phyloP scores from a whole-genome alignment of 2,329 filamentous ascomycete species.

The Orbilia oligospora region DNA sequence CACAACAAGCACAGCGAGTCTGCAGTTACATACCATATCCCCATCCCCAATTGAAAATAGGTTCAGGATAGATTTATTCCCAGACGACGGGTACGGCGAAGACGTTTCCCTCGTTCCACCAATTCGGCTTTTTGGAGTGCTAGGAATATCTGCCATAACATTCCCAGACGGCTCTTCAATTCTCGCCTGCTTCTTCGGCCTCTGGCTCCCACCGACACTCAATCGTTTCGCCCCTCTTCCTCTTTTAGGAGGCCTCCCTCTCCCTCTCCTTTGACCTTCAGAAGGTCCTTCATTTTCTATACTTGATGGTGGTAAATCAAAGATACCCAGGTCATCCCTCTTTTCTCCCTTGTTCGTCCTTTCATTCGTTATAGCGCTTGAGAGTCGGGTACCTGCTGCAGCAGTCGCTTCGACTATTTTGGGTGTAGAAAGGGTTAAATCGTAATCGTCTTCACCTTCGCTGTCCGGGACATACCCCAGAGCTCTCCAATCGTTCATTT shows the following conservation, averaged over 20 bases:
- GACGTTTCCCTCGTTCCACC: not conserved
- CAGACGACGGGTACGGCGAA: slow-evolving; percentile 7
- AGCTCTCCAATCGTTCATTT: slow-evolving; percentile 64
- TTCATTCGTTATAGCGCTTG: not conserved
- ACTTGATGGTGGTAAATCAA: slow-evolving; percentile 51
- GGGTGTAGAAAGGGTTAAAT: slow-evolving; percentile 45
- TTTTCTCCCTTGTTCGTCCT: slow-evolving; percentile 11
- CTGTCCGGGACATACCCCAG: slow-evolving; percentile 64
- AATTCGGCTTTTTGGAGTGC: not conserved
- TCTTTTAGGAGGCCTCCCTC: slow-evolving; percentile 44
- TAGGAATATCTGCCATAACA: not conserved
- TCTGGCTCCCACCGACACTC: slow-evolving; percentile 37
- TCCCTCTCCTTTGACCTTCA: slow-evolving; percentile 27
- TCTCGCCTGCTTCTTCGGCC: slow-evolving; percentile 46
- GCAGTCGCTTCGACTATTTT: slow-evolving; percentile 4
- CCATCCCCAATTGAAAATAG: not conserved
- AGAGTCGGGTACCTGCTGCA: slow-evolving; percentile 1
- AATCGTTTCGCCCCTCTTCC: slow-evolving; percentile 46
- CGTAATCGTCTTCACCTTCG: slow-evolving; percentile 63
- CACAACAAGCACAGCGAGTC: not conserved
- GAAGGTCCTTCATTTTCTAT: slow-evolving; percentile 25
- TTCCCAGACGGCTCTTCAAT: slow-evolving; percentile 30
- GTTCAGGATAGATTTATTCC: not conserved
- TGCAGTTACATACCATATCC: not conserved
- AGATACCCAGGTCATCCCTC: slow-evolving; percentile 22